Percentiles rank a stretch among this genome's conserved stretches.
Evolutionary conservation across 768 basidiomycete genomes (phyloP).

Genomic region (Lentinus brumalis): DNA sequence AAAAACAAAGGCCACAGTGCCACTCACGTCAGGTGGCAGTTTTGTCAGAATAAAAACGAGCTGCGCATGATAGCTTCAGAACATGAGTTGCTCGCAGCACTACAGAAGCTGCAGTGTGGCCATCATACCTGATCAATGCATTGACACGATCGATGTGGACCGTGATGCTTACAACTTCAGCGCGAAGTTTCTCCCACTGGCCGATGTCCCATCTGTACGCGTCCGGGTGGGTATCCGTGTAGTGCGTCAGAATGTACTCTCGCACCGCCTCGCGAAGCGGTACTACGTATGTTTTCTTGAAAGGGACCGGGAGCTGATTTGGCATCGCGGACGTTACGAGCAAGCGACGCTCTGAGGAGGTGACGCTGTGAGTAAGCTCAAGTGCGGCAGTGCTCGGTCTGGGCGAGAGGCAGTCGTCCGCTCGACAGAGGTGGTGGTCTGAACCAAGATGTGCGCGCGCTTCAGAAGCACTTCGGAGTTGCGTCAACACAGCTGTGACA

Average conservation of each 20-base stretch:
- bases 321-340: constrained; percentile 49
- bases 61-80: constrained; percentile 85
- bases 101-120: background rate
- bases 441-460: no score
- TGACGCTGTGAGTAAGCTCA: no score
- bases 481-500: no score
- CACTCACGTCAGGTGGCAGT: constrained; percentile 74
- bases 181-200: constrained; percentile 67
- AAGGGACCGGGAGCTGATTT: constrained; percentile 73
- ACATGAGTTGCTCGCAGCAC: constrained; percentile 4
- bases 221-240: constrained; percentile 79
- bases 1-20: constrained; percentile 4
- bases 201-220: constrained; percentile 79
- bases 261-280: constrained; percentile 58
- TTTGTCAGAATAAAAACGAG: constrained; percentile 83
- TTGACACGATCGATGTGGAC: constrained; percentile 61
- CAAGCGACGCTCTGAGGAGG: no score
- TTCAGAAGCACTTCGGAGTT: no score
- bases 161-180: constrained; percentile 49
- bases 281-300: constrained; percentile 66
- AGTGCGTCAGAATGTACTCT: constrained; percentile 62
- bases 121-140: constrained; percentile 48
- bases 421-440: no score
- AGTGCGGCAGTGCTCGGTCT: no score
- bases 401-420: no score